Conservation (phyloP, 768 basidiomycete species). For the Calvatia gigantea region DNA sequence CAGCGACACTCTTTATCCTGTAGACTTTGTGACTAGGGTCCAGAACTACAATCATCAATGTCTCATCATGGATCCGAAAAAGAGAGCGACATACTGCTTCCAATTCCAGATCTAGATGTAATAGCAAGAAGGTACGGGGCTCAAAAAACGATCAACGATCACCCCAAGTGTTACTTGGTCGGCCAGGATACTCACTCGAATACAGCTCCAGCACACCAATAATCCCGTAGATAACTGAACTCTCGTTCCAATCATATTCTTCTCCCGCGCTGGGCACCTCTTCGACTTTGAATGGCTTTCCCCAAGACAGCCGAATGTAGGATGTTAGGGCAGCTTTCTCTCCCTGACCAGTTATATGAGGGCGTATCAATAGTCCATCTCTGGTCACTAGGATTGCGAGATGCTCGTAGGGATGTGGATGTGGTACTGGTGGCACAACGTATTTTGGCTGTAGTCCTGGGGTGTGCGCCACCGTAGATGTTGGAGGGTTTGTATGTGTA, state of each 20-base stretch:
- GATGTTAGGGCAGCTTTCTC: slow-evolving; percentile 15
- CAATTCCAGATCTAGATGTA: slow-evolving; percentile 57
- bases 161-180: slow-evolving; percentile 9
- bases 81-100: slow-evolving; percentile 50
- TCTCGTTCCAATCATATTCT: slow-evolving; percentile 49
- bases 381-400: slow-evolving; percentile 58
- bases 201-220: slow-evolving; percentile 72
- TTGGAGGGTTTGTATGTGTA: not conserved
- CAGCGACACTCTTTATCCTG: slow-evolving; percentile 61
- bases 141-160: slow-evolving; percentile 26
- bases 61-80: not conserved
- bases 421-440: slow-evolving; percentile 65
- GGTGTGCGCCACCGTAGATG: slow-evolving; percentile 9
- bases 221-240: slow-evolving; percentile 69
- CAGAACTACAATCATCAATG: slow-evolving; percentile 46
- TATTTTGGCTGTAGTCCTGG: slow-evolving; percentile 58
- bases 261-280: slow-evolving; percentile 38
- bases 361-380: slow-evolving; percentile 66
- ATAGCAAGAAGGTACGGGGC: slow-evolving; percentile 78
- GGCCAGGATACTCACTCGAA: slow-evolving; percentile 45
- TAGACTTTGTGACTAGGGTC: slow-evolving; percentile 61
- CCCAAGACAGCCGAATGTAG: slow-evolving; percentile 50
- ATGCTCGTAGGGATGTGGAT: slow-evolving; percentile 69
- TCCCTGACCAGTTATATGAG: slow-evolving; percentile 35
- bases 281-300: slow-evolving; percentile 49